Base-by-base conservation (phyloP, 805 yeast species). In the Wickerhamiella australiensis region DNA sequence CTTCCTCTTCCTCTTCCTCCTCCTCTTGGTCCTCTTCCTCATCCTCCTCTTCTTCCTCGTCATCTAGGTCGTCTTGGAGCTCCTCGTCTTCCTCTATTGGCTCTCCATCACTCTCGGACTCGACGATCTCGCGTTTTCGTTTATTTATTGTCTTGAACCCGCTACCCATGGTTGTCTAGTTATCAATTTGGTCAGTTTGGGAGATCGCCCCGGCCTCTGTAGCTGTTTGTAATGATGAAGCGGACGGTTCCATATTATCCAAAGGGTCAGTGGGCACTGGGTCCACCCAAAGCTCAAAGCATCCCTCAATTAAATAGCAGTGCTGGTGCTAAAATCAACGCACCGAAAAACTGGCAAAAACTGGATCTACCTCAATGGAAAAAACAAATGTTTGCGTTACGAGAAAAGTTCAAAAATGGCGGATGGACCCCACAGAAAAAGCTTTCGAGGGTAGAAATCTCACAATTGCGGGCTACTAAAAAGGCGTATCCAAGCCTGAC, bases 391-490 rank as follows among this genome's bases (percentile, higher is more conserved):
- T 73, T 72, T 56, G 77, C 92, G 0, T 54, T 82, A 22, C 66
- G 69, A 47, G 80, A 76, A 57, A 78, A 85, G 57, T 75, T 82
- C 49, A 70, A 78, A 3, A 74, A 69, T 22, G 68, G 68, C 23
- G 33, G 33, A 5, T 81, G 94, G 85, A 72, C 73, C 42, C 95
- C 94, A 1, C 67, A 70, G 2, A 79, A 76, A 57, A 79, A 72
- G 58, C 62, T 88, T 5, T 78, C 85, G 8, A 69, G 92, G 46
- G 79, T 74, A 43, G 76, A 81, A 8, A 84, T 86, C 74, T 77
- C 75, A 17, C 78, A 77, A 50, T 71, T 88, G 3, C 66, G 83
- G 49, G 61, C 68, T 3, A 57, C 86, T 43, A 82, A 78, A 56
- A 64, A 64, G 12, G 50, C 57, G 49, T 64, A 69, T 53, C 95